Evolutionary conservation across 225 moss, liverwort and hornwort genomes (phyloP), one percentile per base, ranked within the genome.

Genomic region (Asterella californica): DNA sequence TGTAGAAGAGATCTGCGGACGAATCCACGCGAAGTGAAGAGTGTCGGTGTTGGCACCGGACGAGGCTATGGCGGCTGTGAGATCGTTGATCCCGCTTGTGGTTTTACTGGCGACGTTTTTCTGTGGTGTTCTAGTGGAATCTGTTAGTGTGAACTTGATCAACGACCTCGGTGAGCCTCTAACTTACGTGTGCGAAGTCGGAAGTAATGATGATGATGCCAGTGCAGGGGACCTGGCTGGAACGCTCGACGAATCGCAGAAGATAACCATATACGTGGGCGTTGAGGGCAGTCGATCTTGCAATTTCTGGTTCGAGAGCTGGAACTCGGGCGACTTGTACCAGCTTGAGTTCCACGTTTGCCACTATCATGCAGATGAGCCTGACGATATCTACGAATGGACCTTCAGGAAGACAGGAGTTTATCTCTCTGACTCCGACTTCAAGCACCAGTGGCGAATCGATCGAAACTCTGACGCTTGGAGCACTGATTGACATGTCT

Each of bases 361-460:
- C 25, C 71, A 72, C 46, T 72, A 72, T 15, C 71, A 47, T 27
- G 47, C 10, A 25, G 71, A 72, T 27, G 71, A 72, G 18, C 71
- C 71, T 5, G 71, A 72, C 19, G 71, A 72, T 27, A 2, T 72
- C 46, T 72, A 72, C 71, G 71, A 72, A 72, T 72, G 71, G 71
- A 72, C 42, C 0, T 72, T 72, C 37, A 42, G 46, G 47, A 72
- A 45, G n/a, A 24, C 42, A 22, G 71, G 71, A 47, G 45, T 72
- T 47, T 72, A 15, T n/a, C 71, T 72, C 46, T 72, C 71, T 47
- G 46, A 47, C 10, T 45, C 71, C 21, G 71, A 72, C 27, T 72
- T 72, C 71, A 72, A 48, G 47, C 71, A 72, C 24, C 22, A 72
- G 24, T 72, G 71, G 71, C 32, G 36, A 21, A 27, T 72, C 21